Evolutionary conservation across 1,284 basidiomycete species (phyloP).

Genomic region (Rhodotorula sp.): DNA sequence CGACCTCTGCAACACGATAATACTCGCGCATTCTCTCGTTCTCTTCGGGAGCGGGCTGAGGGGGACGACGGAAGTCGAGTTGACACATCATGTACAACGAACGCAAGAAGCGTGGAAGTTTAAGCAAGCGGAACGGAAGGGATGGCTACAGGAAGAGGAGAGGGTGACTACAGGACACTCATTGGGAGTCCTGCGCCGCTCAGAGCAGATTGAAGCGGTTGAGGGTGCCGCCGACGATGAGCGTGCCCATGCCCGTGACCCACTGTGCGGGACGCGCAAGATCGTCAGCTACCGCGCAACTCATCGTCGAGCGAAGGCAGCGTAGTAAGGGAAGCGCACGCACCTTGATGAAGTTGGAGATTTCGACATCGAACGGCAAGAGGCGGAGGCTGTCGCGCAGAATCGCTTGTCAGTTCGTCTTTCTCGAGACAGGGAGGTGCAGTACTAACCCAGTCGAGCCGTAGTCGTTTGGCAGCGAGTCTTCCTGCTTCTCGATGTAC

Average conservation of each 20-base stretch:
- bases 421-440: neutral
- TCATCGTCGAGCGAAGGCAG: too few species aligned
- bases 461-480: slow-evolving; percentile 32
- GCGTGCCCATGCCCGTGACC: slow-evolving; percentile 1
- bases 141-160: too few species aligned
- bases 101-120: too few species aligned
- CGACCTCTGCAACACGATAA: too few species aligned
- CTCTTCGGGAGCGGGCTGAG: too few species aligned
- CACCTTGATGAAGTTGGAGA: slow-evolving; percentile 26
- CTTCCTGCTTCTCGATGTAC: slow-evolving; percentile 34
- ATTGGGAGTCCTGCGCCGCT: neutral
- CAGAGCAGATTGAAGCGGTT: neutral
- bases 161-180: too few species aligned
- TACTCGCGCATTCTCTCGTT: too few species aligned
- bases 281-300: neutral
- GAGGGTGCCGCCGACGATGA: slow-evolving; percentile 10
- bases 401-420: neutral
- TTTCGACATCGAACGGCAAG: slow-evolving; percentile 18
- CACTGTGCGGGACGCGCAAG: neutral
- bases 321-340: neutral
- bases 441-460: slow-evolving; percentile 19
- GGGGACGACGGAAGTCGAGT: too few species aligned
- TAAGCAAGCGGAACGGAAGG: too few species aligned
- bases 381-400: neutral
- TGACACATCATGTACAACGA: too few species aligned